Conservation (phyloP, 257 asterid genomes). For the Nicotiana tabacum region DNA sequence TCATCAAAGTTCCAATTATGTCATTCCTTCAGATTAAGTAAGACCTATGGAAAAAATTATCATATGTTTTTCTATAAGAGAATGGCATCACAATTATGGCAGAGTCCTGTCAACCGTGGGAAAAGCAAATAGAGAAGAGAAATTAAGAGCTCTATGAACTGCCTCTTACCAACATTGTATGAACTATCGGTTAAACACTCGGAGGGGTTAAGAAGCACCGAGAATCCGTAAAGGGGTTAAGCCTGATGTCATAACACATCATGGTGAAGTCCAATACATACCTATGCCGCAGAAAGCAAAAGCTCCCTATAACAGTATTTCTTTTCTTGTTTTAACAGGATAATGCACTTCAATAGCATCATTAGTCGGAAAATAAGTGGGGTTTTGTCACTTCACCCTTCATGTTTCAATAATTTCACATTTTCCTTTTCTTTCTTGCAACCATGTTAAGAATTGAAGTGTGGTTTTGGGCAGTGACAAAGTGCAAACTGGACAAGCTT, state of each 20-base stretch:
- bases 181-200: not conserved
- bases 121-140: not conserved
- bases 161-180: not conserved
- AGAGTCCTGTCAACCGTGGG: not conserved
- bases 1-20: not conserved
- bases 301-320: not conserved
- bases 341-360: not conserved
- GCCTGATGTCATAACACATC: not conserved
- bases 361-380: not conserved
- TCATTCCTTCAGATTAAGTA: not conserved
- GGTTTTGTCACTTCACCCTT: not conserved
- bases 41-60: not conserved
- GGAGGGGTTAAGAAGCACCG: not conserved
- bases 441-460: not conserved
- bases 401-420: not conserved
- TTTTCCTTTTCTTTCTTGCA: not conserved
- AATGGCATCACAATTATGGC: not conserved
- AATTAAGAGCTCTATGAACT: not conserved
- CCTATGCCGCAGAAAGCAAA: not conserved
- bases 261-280: conserved; percentile 3
- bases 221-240: not conserved
- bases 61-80: not conserved
- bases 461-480: not conserved
- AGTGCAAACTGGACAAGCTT: not conserved
- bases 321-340: not conserved